Base-by-base conservation (phyloP, 768 basidiomycete species). In the Collybiopsis confluens region DNA sequence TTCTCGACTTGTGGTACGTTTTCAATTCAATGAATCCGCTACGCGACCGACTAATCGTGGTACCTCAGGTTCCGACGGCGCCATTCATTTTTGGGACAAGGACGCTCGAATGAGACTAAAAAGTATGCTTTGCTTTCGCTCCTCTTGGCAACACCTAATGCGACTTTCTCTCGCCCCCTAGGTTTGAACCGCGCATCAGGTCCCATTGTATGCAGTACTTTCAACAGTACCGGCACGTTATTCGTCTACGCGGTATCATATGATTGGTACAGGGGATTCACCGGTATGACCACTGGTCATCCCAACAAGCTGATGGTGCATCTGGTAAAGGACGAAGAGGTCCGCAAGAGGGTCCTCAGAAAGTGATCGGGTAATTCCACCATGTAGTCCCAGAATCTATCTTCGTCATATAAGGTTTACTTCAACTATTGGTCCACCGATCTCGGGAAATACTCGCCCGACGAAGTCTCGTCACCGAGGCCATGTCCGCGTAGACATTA, bases 21-120 rank as follows among this genome's bases (percentile, higher is more conserved):
- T 48, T 69, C 55, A 59, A 10, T 27, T 55, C 37, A 21, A 6
- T 30, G 33, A 18, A 41, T 27, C n/a, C 11, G n/a, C n/a, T n/a
- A n/a, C n/a, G n/a, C n/a, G n/a, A n/a, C n/a, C n/a, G n/a, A n/a
- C n/a, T n/a, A n/a, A n/a, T n/a, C n/a, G n/a, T n/a, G n/a, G n/a
- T n/a, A n/a, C 51, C 23, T 49, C 48, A 88, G 88, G 88, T 11
- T 79, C 88, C 41, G 92, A 94, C 60, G 92, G 92, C 16, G 86
- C 87, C 2, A 85, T 94, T 65, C 88, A 92, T 76, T 91, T 89
- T 68, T 96, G 93, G 93, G 93, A 96, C 70, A 93, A 93, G 70
- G 89, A 94, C 59, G 85, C 88, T 4, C 86, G 93, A 54, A 92
- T 88, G 8, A 86, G 95, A 38, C 79, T 98, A 72, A 97, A 95